Evolutionary conservation across 768 basidiomycete species (phyloP), one percentile per base, ranked within the genome.

Genomic region (Porphyrellus cyaneotinctus): DNA sequence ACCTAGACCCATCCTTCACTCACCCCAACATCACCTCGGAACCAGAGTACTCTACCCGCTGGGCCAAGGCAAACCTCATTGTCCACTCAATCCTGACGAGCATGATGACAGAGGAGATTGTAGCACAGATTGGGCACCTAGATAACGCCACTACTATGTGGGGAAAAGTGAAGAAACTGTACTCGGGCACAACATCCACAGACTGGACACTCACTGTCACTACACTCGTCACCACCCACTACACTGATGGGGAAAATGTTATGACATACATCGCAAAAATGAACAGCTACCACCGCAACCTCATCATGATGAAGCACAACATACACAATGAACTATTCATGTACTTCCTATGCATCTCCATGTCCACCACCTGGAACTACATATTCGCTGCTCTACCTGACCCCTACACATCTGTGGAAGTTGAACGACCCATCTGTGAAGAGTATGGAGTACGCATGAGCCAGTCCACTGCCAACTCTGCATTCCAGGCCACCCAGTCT

Each of bases 331-430:
- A 59, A 2, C 37, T 59, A 3, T 61, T 59, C 14, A 39, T 46
- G 18, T 61, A 57, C 15, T 60, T 63, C 39, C 41, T 63, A 9
- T 15, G 44, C 9, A 56, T 63, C 13, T 58, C 57, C n/a, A 63
- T 58, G 54, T 52, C 49, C 1, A 4, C 31, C 0, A 39, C 35
- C 0, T 63, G 57, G 59, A 63, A 61, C 39, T 56, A 57, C 9
- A 36, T 54, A 0, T 62, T 62, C n/a, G 11, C 53, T 3, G 48
- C 42, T 2, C 53, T 62, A 13, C 47, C 57, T 2, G 35, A 53
- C 1, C 47, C 39, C 9, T 64, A 64, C 23, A 46, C 47, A 20
- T 56, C 62, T 5, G 4, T 26, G 0, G 42, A 61, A 42, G 41
- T 59, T 0, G 36, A 61, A 24, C 18, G 11, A 0, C 18, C 3